Base-by-base conservation (phyloP, 805 yeast species). In the Ogataea nakhonphanomensis region DNA sequence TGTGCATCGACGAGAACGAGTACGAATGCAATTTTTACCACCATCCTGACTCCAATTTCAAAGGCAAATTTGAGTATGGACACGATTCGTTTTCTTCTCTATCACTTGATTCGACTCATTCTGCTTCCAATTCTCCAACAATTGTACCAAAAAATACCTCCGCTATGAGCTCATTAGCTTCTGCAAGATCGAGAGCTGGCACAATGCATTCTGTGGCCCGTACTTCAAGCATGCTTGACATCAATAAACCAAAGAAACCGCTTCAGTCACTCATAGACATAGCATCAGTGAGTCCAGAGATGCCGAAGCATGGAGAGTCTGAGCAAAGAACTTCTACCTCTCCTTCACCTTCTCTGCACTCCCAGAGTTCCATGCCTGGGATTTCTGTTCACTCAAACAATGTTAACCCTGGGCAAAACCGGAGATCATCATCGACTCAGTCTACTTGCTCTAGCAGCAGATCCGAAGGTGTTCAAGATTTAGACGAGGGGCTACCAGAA, bases 1-100 rank as follows among this genome's bases (percentile, higher is more conserved):
- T 79, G 70, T 84, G 93, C 59, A 50, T 76, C 22, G 69, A 71
- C 50, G 86, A 80, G 56, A 54, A 50, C 34, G 54, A 54, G 10
- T 51, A 55, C 30, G 61, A 50, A 26, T 60, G 63, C 45, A 43
- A 53, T 34, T 53, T 49, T 33, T 51, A 35, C 35, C 54, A 49
- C 33, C 56, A 55, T 36, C 44, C 46, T 5, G 50, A 46, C 22
- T 44, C 46, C 2, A 33, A 41, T 21, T 43, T 46, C 41, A 26
- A 49, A 17, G 54, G 51, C 12, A 47, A 48, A 35, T 47, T 47
- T 14, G 50, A 44, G 25, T 55, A 55, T 27, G 59, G 57, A 15
- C 46, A 32, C 17, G 49, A 39, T 10, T 9, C 30, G 2, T 46
- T 50, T 7, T 46, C 54, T 11, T 31, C 45, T 8, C 41, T 51